These are phyloP conservation scores for Punctularia strigosozonata DNA, from an alignment of 768 basidiomycete species.

Conservation along the genomic window DNA sequence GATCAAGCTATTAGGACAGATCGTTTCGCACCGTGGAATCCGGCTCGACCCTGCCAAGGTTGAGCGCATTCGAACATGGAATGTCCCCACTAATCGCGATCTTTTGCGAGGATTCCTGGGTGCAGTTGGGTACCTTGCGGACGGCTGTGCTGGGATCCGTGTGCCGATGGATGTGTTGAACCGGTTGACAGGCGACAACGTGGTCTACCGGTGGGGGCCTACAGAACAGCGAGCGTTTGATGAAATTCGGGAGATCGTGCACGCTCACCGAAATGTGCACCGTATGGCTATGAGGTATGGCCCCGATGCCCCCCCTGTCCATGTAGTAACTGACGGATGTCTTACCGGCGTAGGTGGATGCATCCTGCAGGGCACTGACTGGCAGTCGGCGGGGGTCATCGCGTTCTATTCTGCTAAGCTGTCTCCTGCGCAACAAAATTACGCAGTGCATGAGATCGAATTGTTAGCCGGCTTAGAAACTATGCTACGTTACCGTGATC, in stretches of 20 bases:
- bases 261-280: background rate
- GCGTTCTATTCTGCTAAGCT: slow-evolving; percentile 20
- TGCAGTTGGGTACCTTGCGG: slow-evolving; percentile 20
- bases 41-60: slow-evolving; percentile 34
- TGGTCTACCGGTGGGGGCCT: slow-evolving; percentile 13
- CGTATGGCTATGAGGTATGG: background rate
- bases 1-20: slow-evolving; percentile 18
- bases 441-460: slow-evolving; percentile 13
- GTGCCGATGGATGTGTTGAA: slow-evolving; percentile 27
- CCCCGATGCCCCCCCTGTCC: slow-evolving; percentile 10
- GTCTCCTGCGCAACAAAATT: slow-evolving; percentile 16
- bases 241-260: background rate
- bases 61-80: slow-evolving; percentile 19
- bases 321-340: slow-evolving; percentile 17
- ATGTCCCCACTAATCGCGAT: slow-evolving; percentile 17
- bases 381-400: slow-evolving; percentile 14
- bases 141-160: slow-evolving; percentile 18
- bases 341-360: slow-evolving; percentile 15
- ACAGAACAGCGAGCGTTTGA: slow-evolving; percentile 10
- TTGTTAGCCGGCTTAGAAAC: slow-evolving; percentile 1
- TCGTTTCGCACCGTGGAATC: slow-evolving; percentile 26
- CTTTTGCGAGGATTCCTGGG: slow-evolving; percentile 25
- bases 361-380: slow-evolving; percentile 18
- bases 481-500: background rate
- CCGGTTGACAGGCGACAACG: slow-evolving; percentile 7